Percentiles rank a stretch among this genome's conserved stretches.
phyloP scores from a whole-genome alignment of 768 basidiomycete genomes.

The Macrolepiota albuminosa region DNA sequence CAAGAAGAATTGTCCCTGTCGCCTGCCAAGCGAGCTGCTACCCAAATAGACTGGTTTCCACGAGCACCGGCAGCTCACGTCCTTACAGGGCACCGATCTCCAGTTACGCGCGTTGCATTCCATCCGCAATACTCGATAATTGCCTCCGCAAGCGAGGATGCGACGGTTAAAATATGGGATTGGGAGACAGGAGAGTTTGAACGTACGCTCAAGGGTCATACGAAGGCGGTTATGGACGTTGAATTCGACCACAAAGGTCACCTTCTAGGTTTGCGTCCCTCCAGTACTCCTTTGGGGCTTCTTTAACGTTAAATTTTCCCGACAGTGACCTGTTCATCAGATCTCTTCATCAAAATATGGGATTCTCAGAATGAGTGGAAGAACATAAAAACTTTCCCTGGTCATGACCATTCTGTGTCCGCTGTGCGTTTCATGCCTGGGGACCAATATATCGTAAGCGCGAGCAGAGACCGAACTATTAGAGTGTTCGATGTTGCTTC shows the following conservation, averaged over 20 bases:
- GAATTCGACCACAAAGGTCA: constrained; percentile 88
- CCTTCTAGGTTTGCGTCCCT: constrained; percentile 54
- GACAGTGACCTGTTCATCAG: constrained; percentile 66
- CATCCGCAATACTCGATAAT: constrained; percentile 82
- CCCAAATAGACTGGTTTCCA: constrained; percentile 84
- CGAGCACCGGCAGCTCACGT: constrained; percentile 78
- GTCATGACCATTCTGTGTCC: constrained; percentile 90
- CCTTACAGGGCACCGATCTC: constrained; percentile 69
- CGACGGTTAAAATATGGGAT: constrained; percentile 92
- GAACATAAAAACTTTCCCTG: constrained; percentile 80
- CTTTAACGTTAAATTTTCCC: not conserved
- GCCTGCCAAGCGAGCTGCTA: constrained; percentile 49
- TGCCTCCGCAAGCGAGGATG: constrained; percentile 84
- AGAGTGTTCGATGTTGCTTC: constrained; percentile 83
- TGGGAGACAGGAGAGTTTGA: constrained; percentile 96
- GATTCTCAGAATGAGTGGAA: constrained; percentile 88
- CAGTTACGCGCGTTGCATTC: constrained; percentile 77
- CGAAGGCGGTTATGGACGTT: constrained; percentile 81
- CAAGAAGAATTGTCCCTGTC: constrained; percentile 64
- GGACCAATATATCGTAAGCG: constrained; percentile 79
- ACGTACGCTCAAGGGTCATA: constrained; percentile 88
- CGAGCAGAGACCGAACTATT: constrained; percentile 85
- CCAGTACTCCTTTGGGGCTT: not conserved
- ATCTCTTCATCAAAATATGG: constrained; percentile 92
- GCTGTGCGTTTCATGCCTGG: constrained; percentile 81